Evolutionary conservation across 805 yeast species (phyloP).

Genomic region (Candida caryicola): DNA sequence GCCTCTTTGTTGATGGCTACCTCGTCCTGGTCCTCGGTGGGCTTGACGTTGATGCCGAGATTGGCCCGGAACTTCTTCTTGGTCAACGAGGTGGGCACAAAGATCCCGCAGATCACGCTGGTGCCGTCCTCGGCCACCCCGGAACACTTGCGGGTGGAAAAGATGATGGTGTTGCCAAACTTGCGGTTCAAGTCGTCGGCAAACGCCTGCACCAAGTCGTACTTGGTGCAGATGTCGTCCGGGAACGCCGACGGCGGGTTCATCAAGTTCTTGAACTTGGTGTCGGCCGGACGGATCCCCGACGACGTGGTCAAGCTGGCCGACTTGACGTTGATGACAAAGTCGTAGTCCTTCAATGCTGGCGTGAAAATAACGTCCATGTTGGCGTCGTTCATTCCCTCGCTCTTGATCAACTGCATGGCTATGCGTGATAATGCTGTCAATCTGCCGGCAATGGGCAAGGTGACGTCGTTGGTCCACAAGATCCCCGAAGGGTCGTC

Average conservation of each 20-base stretch:
- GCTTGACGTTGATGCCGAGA: conserved; percentile 69
- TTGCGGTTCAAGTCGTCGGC: conserved; percentile 59
- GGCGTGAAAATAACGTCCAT: conserved; percentile 70
- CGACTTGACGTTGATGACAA: conserved; percentile 60
- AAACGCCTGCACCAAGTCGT: conserved; percentile 62
- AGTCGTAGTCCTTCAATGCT: conserved; percentile 79
- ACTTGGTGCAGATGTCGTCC: conserved; percentile 43
- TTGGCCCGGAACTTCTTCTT: conserved; percentile 76
- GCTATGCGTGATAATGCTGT: conserved; percentile 86
- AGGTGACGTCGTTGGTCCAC: conserved; percentile 64
- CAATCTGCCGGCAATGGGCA: conserved; percentile 82
- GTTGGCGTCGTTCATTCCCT: conserved; percentile 38
- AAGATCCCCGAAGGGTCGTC: conserved; percentile 83
- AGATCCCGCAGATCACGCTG: conserved; percentile 74
- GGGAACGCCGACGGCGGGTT: conserved; percentile 42
- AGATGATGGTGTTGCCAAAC: conserved; percentile 64
- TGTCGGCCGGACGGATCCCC: conserved; percentile 54
- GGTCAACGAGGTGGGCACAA: conserved; percentile 62
- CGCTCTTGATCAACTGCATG: conserved; percentile 46
- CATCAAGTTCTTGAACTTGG: conserved; percentile 58
- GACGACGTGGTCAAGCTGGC: conserved; percentile 43
- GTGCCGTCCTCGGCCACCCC: conserved; percentile 54
- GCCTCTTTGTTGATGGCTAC: conserved; percentile 70
- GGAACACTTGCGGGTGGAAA: conserved; percentile 59
- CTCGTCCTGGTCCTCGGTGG: conserved; percentile 50